Conservation (phyloP, 768 basidiomycete species). For the Phlebiopsis gigantea region DNA sequence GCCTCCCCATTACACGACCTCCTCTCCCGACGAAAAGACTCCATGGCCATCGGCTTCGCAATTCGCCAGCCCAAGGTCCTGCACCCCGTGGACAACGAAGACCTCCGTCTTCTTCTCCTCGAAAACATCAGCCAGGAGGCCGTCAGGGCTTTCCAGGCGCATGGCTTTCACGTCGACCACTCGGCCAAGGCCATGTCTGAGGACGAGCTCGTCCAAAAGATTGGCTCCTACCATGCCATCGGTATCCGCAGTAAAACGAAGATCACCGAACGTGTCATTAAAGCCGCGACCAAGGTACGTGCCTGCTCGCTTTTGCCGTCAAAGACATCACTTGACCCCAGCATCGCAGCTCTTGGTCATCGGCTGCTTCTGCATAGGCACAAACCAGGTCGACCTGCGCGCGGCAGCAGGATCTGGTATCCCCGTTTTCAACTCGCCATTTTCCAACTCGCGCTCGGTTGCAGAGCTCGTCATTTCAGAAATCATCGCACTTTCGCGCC, state of each 20-base stretch:
- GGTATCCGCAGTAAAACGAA: slow-evolving; percentile 98
- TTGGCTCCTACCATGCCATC: slow-evolving; percentile 84
- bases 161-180: slow-evolving; percentile 93
- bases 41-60: slow-evolving; percentile 9
- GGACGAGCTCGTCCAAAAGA: slow-evolving; percentile 83
- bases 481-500: slow-evolving; percentile 89
- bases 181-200: slow-evolving; percentile 82
- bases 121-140: slow-evolving; percentile 96
- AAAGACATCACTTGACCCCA: not conserved
- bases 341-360: slow-evolving; percentile 80
- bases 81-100: slow-evolving; percentile 79
- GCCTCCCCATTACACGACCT: slow-evolving; percentile 27
- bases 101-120: slow-evolving; percentile 76
- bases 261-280: slow-evolving; percentile 85
- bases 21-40: slow-evolving; percentile 19
- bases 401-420: slow-evolving; percentile 85
- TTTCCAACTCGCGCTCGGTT: slow-evolving; percentile 97
- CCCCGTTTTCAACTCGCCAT: slow-evolving; percentile 98
- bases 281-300: slow-evolving; percentile 78
- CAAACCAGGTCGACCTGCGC: slow-evolving; percentile 91
- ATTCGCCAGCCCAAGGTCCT: slow-evolving; percentile 63
- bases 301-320: not conserved
- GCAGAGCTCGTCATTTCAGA: slow-evolving; percentile 97
- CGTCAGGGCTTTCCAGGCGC: slow-evolving; percentile 67
- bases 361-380: slow-evolving; percentile 99